A percentile compares a stretch with the other conserved stretches of the same genome.
Conservation (phyloP, 2,329 filamentous ascomycete species). For the Fusarium falciforme region DNA sequence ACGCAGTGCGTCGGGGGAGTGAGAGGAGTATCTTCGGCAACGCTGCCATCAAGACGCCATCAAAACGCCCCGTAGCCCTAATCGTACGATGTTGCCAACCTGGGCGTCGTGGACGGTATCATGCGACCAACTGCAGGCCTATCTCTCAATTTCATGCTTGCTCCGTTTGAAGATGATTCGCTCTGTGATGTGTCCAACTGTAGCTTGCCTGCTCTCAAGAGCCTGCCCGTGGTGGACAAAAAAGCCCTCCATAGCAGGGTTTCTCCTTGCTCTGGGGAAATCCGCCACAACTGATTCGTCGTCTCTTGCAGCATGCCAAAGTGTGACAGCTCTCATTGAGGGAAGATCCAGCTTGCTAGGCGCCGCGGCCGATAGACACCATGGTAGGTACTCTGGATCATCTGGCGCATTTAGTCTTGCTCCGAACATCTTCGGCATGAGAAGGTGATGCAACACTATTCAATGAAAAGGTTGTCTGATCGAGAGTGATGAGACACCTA, state of each 20-base stretch:
- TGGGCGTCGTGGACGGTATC: neutral
- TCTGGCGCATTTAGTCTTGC: neutral
- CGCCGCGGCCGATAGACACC: neutral
- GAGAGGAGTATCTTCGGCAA: conserved; percentile 19
- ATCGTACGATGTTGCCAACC: conserved; percentile 35
- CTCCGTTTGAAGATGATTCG: neutral
- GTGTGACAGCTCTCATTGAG: neutral
- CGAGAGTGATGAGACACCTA: neutral
- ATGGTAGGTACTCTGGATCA: neutral
- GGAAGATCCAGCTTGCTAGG: neutral
- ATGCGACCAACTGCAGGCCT: neutral
- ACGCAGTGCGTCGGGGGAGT: conserved; percentile 5
- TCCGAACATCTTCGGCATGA: neutral
- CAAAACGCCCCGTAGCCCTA: conserved; percentile 15
- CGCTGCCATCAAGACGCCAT: conserved; percentile 4
- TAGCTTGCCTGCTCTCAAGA: neutral
- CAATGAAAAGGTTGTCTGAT: neutral
- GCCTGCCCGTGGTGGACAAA: neutral
- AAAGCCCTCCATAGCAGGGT: neutral
- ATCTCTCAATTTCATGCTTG: neutral
- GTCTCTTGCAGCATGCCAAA: neutral
- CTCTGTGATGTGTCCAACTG: neutral
- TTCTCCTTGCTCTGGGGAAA: neutral
- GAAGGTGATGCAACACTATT: neutral
- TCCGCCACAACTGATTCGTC: conserved; percentile 2